Conservation (phyloP, 2,329 filamentous ascomycete species). For the Botryotinia calthae region DNA sequence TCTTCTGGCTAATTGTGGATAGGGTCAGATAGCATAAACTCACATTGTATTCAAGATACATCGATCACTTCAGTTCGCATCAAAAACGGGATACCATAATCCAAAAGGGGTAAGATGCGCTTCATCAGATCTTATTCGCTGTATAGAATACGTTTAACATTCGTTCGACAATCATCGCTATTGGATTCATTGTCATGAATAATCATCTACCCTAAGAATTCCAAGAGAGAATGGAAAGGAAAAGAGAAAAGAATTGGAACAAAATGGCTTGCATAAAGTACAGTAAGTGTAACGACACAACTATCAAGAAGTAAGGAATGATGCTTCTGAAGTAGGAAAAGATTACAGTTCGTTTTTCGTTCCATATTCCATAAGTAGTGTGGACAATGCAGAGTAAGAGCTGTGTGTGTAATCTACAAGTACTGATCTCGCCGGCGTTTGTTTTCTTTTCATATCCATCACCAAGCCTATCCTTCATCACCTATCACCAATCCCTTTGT, state of each 20-base stretch:
- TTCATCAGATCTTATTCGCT: background rate
- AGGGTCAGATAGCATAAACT: background rate
- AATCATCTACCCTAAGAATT: background rate
- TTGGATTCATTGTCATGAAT: background rate
- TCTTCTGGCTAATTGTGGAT: background rate
- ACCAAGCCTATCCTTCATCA: slow-evolving; percentile 2
- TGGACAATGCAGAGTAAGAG: background rate
- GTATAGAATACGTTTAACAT: background rate
- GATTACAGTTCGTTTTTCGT: background rate
- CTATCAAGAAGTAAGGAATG: background rate
- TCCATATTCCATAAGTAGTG: background rate
- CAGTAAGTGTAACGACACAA: background rate
- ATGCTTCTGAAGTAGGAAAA: background rate
- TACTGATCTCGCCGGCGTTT: background rate
- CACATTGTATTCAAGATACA: background rate
- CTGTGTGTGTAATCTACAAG: slow-evolving; percentile 14
- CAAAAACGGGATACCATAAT: background rate
- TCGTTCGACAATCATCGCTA: background rate
- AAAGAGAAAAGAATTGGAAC: background rate
- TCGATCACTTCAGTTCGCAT: background rate
- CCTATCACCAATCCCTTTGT: slow-evolving; percentile 8
- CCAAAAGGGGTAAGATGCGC: background rate
- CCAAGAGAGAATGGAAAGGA: background rate
- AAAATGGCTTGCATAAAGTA: background rate
- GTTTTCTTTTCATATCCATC: slow-evolving; percentile 8